Evolutionary conservation across 495 filamentous ascomycete genomes (phyloP).

Genomic region (Astrothelium subdiscretum): DNA sequence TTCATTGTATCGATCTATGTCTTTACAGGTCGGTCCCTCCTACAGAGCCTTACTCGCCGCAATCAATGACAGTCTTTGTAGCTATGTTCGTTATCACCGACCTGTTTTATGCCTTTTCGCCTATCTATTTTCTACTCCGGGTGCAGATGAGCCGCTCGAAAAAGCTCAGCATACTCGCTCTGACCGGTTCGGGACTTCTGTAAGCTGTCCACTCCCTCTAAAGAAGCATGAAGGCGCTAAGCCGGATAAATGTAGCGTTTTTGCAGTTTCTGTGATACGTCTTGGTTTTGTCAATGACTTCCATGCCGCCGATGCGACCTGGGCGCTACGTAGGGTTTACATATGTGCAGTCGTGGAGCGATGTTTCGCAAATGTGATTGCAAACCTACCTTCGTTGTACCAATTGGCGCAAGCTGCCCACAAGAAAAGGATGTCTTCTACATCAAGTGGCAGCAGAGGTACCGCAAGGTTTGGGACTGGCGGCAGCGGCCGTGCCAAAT

Average conservation of each 20-base stretch:
- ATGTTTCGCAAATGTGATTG: constrained; percentile 3
- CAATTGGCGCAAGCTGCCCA: neutral
- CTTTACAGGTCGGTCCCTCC: neutral
- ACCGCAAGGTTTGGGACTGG: neutral
- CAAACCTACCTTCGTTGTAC: constrained; percentile 5
- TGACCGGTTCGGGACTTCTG: constrained; percentile 8
- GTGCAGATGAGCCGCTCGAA: neutral
- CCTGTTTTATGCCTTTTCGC: neutral
- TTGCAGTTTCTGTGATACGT: constrained; percentile 5
- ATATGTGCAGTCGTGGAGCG: constrained; percentile 4
- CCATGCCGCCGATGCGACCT: neutral
- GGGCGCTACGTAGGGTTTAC: constrained; percentile 5
- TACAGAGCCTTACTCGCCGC: neutral
- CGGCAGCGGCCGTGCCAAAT: neutral
- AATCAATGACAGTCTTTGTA: neutral
- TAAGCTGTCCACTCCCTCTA: neutral
- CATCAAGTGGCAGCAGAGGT: neutral
- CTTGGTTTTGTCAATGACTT: constrained; percentile 4
- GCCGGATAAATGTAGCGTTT: neutral
- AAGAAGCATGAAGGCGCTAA: neutral
- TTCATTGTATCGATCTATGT: neutral
- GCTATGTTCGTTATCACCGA: neutral
- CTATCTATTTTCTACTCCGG: neutral
- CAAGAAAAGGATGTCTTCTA: neutral
- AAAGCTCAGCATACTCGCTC: neutral